Base-by-base conservation (phyloP, 2,329 filamentous ascomycete genomes). In the Clonostachys byssicola region DNA sequence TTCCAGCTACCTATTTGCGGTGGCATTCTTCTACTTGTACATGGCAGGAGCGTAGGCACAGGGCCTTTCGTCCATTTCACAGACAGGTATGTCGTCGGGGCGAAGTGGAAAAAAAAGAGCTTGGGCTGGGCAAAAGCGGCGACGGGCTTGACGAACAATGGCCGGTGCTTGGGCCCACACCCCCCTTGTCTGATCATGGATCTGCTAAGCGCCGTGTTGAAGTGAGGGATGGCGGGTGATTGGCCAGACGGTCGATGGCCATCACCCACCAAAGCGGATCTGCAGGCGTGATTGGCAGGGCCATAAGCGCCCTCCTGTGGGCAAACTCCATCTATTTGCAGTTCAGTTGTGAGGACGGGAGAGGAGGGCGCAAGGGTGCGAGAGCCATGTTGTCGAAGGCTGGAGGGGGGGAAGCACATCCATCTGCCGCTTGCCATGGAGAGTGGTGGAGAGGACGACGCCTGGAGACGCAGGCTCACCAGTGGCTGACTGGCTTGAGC, bases 191-290 rank as follows among this genome's bases (percentile, higher is more conserved):
- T 30, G 23, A 30, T 30, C 23, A 30, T 30, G 23, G 23, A 30
- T 30, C 23, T 30, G 23, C 48, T 66, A 67, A 67, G 64, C 64
- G 64, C 64, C 63, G 56, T 47, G 55, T 55, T 50, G 45, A 52
- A 49, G 52, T 45, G 41, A 40, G 40, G 44, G 46, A 40, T 45
- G 40, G 47, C 39, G 44, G 42, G 17, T 55, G 33, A 66, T 66
- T 66, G 63, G 63, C 43, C 47, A 42, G 47, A 47, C 42, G 50
- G 49, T 51, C 44, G 45, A n/a, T 48, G 54, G 54, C 52, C 53
- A 58, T 66, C 63, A 66, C 63, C 58, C 57, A 62, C 54, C 54
- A 52, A 51, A 44, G 48, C 45, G 49, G 53, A 49, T 42, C 51
- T 42, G 50, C 47, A 43, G 47, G 49, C 47, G 48, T 66, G 63